Conservation (phyloP, 352 stramenopile genomes). For the Pythium aristosporum region DNA sequence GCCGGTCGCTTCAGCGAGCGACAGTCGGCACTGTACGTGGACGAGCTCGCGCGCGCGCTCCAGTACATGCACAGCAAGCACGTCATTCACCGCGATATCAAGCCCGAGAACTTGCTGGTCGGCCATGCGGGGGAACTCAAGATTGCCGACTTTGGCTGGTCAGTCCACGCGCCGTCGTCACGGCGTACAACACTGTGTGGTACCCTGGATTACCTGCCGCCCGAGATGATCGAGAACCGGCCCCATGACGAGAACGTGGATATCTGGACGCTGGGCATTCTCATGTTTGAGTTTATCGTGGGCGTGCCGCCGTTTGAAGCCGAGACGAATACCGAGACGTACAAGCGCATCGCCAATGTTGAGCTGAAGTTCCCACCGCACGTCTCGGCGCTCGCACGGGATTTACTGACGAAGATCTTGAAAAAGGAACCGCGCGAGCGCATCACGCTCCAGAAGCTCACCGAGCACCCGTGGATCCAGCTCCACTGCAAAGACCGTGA, state of each 20-base stretch:
- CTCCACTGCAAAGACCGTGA: constrained; percentile 51
- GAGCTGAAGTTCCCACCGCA: constrained; percentile 95
- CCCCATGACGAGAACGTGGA: constrained; percentile 97
- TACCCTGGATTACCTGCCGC: constrained; percentile 98
- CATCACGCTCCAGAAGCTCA: constrained; percentile 90
- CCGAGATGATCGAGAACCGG: constrained; percentile 99
- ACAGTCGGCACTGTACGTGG: constrained; percentile 93
- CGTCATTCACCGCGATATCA: constrained; percentile 99
- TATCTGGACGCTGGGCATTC: constrained; percentile 98
- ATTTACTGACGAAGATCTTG: constrained; percentile 94
- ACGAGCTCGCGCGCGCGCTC: constrained; percentile 93
- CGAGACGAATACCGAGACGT: constrained; percentile 95
- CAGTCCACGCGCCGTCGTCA: constrained; percentile 96
- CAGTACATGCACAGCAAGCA: constrained; percentile 99
- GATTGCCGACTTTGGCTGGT: constrained; percentile 99
- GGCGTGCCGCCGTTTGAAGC: constrained; percentile 98
- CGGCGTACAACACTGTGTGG: constrained; percentile 98
- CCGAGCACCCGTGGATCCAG: constrained; percentile 95
- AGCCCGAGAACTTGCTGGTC: constrained; percentile 98
- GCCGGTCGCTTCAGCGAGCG: constrained; percentile 92
- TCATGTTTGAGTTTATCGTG: constrained; percentile 99
- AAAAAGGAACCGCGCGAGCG: constrained; percentile 95
- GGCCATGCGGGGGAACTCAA: constrained; percentile 96
- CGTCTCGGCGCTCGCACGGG: constrained; percentile 90
- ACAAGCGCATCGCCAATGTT: constrained; percentile 95